Conservation (phyloP, 2,329 filamentous ascomycete genomes). For the Penicillium verrucosum region DNA sequence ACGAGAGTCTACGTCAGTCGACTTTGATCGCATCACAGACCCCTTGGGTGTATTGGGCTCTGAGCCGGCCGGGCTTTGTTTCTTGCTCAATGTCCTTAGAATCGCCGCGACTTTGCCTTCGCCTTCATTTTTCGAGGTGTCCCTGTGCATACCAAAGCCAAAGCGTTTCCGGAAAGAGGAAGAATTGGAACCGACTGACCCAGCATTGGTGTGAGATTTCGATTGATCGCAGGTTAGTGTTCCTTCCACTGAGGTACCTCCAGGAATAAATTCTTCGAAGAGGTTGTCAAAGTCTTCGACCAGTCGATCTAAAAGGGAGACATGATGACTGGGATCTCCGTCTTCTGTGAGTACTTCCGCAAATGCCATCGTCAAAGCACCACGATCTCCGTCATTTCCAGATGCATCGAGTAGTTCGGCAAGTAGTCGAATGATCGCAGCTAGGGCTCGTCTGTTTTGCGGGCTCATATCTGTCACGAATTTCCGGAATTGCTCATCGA, state of each 20-base stretch:
- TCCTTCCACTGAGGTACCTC: constrained; percentile 44
- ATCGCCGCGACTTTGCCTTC: constrained; percentile 71
- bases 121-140: constrained; percentile 71
- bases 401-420: constrained; percentile 86
- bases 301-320: constrained; percentile 81
- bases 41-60: constrained; percentile 67
- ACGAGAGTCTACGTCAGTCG: constrained; percentile 66
- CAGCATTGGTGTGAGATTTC: constrained; percentile 61
- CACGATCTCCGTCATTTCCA: constrained; percentile 84
- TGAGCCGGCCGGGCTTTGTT: constrained; percentile 58
- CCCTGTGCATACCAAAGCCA: constrained; percentile 72
- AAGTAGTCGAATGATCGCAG: constrained; percentile 77
- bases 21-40: constrained; percentile 67
- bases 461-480: constrained; percentile 53
- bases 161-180: constrained; percentile 83
- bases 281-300: constrained; percentile 86
- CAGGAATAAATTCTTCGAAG: constrained; percentile 64
- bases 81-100: constrained; percentile 87
- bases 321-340: constrained; percentile 74
- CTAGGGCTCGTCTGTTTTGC: constrained; percentile 71
- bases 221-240: constrained; percentile 53
- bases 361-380: constrained; percentile 82
- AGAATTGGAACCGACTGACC: constrained; percentile 78
- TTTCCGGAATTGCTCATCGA: constrained; percentile 57
- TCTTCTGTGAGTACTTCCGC: constrained; percentile 79